phyloP scores from a whole-genome alignment of 2,329 filamentous ascomycete species.

The Arthroderma sp. region DNA sequence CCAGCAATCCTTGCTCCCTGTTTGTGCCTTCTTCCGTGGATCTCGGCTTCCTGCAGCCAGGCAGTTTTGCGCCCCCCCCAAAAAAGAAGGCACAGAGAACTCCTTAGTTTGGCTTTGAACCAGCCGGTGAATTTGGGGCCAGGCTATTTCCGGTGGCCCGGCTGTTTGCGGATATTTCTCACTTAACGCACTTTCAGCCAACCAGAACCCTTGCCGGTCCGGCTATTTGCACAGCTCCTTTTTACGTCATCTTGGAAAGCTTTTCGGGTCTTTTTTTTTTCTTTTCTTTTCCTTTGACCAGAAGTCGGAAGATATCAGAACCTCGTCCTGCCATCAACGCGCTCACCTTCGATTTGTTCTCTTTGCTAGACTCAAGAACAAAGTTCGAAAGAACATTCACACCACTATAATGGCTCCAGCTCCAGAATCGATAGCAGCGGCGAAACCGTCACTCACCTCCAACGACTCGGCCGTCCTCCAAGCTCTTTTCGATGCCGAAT shows the following conservation, averaged over 20 bases:
- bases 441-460: slow-evolving; percentile 25
- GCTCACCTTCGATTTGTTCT: not conserved
- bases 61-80: not conserved
- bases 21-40: not conserved
- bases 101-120: not conserved
- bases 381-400: too few species aligned
- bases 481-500: slow-evolving; percentile 37
- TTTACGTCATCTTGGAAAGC: not conserved
- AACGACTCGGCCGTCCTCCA: slow-evolving; percentile 37
- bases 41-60: not conserved
- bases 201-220: slow-evolving; percentile 8
- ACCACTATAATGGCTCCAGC: slow-evolving; percentile 8
- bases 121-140: not conserved
- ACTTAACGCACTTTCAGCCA: not conserved
- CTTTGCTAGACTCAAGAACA: too few species aligned
- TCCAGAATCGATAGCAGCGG: slow-evolving; percentile 8
- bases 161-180: slow-evolving; percentile 10
- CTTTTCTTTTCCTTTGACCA: not conserved
- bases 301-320: not conserved
- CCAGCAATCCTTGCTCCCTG: not conserved
- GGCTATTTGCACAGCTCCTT: slow-evolving; percentile 1
- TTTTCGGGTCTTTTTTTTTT: not conserved
- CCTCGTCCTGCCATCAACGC: not conserved
- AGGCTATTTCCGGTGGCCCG: slow-evolving; percentile 9
- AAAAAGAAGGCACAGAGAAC: not conserved